Conservation (phyloP, 176 grass and related monocot genomes). For the Tillandsia leiboldiana region DNA sequence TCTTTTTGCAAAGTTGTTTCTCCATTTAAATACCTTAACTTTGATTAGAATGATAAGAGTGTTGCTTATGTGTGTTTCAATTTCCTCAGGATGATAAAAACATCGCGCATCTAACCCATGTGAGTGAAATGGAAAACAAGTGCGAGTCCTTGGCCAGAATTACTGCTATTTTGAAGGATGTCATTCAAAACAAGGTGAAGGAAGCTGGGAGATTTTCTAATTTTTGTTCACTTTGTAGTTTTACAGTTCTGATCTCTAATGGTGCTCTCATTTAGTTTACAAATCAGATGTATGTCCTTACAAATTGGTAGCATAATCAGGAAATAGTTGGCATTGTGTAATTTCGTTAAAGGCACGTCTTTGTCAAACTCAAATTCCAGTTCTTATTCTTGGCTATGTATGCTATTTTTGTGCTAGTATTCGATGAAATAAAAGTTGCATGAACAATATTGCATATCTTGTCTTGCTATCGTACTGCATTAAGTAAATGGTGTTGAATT, state of each 20-base stretch:
- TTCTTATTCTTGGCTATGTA: too few relatives aligned
- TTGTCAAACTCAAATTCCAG: too few relatives aligned
- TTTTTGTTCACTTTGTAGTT: background rate
- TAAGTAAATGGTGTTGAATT: too few relatives aligned
- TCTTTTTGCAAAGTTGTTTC: background rate
- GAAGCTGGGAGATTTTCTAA: slow-evolving; percentile 1
- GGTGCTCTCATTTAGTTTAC: too few relatives aligned
- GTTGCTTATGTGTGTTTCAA: slow-evolving; percentile 12
- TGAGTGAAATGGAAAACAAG: slow-evolving; percentile 99
- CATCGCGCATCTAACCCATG: slow-evolving; percentile 90
- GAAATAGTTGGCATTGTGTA: too few relatives aligned
- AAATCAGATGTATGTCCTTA: background rate
- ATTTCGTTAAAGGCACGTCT: too few relatives aligned
- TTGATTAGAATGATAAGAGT: too few relatives aligned
- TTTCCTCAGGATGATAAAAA: slow-evolving; percentile 90
- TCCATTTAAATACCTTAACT: too few relatives aligned
- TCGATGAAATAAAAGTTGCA: too few relatives aligned
- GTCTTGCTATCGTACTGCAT: background rate
- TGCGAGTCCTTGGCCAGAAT: slow-evolving; percentile 93
- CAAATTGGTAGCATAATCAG: background rate
- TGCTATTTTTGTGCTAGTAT: too few relatives aligned
- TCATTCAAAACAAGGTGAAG: slow-evolving; percentile 98
- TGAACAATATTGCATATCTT: too few relatives aligned
- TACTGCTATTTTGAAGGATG: slow-evolving; percentile 97
- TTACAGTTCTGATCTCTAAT: background rate